Evolutionary conservation across 176 grass and related monocot genomes (phyloP).

Genomic region (Oryza meyeriana): DNA sequence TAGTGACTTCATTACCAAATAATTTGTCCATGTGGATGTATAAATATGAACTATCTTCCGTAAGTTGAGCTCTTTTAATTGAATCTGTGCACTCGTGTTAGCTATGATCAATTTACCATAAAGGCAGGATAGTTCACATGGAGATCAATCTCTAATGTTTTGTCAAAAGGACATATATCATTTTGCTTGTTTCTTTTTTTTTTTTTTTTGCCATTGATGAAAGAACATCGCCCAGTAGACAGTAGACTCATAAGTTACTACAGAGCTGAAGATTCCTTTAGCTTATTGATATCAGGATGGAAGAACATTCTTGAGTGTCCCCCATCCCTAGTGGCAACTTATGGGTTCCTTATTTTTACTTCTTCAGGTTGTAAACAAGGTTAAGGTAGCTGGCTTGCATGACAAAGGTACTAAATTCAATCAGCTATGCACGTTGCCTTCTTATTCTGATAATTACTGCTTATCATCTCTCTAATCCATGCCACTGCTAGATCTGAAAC

Average conservation of each 20-base stretch:
- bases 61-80: background rate
- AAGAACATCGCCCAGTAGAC: background rate
- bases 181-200: background rate
- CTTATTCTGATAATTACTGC: slow-evolving; percentile 6
- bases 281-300: background rate
- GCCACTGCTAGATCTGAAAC: background rate
- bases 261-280: background rate
- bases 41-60: background rate
- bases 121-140: background rate
- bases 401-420: slow-evolving; percentile 68
- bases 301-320: background rate
- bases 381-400: slow-evolving; percentile 74
- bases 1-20: background rate
- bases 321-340: background rate
- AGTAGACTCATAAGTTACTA: background rate
- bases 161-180: background rate
- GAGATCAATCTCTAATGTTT: background rate
- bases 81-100: background rate
- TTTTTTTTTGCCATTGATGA: background rate
- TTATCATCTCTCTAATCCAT: background rate
- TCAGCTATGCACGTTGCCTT: background rate
- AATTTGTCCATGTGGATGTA: background rate
- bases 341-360: slow-evolving; percentile 20
- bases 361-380: slow-evolving; percentile 77
- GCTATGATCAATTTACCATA: background rate